A percentile compares a stretch with the other conserved stretches of the same genome.
phyloP scores from a whole-genome alignment of 2,329 filamentous ascomycete species.

The Aspergillus luchuensis region DNA sequence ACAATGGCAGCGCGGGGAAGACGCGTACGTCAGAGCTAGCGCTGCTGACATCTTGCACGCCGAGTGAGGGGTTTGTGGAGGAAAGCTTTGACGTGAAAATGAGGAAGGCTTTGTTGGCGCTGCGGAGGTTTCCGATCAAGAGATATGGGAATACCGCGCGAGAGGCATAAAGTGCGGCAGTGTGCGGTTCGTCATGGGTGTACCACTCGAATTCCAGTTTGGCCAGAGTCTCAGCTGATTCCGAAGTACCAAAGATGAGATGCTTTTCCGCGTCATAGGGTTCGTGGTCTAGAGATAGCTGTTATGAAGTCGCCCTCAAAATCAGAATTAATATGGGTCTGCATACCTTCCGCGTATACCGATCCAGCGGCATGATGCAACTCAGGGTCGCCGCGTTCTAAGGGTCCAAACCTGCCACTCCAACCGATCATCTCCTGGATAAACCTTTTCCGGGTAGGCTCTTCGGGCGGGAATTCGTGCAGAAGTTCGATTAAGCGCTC shows the following conservation, averaged over 20 bases:
- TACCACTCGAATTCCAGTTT: conserved; percentile 95
- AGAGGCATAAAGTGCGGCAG: conserved; percentile 80
- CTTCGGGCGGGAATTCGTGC: conserved; percentile 75
- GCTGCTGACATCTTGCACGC: conserved; percentile 78
- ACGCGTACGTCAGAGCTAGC: conserved; percentile 72
- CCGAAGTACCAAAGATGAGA: conserved; percentile 81
- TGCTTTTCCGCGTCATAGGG: conserved; percentile 92
- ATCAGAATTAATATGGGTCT: background rate
- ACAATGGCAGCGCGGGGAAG: conserved; percentile 86
- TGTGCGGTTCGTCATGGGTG: conserved; percentile 81
- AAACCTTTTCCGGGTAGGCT: conserved; percentile 92
- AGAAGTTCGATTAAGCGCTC: conserved; percentile 73
- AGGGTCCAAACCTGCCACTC: conserved; percentile 82
- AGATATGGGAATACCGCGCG: conserved; percentile 90
- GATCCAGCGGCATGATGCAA: conserved; percentile 89
- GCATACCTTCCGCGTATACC: conserved; percentile 75
- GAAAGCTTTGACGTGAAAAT: conserved; percentile 71
- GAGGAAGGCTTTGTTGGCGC: conserved; percentile 79
- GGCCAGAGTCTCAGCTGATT: conserved; percentile 78
- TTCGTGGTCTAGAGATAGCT: conserved; percentile 67
- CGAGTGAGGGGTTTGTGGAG: conserved; percentile 61
- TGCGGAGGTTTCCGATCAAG: conserved; percentile 83
- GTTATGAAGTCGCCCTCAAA: conserved; percentile 9
- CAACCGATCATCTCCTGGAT: conserved; percentile 84
- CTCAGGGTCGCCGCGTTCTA: conserved; percentile 89